phyloP scores from a whole-genome alignment of 768 basidiomycete species.

The Pulveroboletus sp. region DNA sequence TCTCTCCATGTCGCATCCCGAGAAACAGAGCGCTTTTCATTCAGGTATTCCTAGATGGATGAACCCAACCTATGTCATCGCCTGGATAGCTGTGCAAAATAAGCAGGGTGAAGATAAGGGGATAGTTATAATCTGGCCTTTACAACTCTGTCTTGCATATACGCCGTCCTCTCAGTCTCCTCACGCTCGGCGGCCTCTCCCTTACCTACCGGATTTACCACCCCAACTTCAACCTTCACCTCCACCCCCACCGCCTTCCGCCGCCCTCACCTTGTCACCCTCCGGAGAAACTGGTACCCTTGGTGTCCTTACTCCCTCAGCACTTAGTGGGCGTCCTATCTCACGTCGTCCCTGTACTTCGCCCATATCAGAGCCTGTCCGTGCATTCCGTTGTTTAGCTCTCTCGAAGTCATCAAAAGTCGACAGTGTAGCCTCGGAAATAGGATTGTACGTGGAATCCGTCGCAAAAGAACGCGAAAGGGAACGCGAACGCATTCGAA shows the following conservation, averaged over 20 bases:
- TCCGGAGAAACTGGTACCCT: constrained; percentile 3
- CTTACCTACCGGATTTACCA: constrained; percentile 61
- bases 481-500: constrained; percentile 68
- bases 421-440: constrained; percentile 51
- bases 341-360: constrained; percentile 31
- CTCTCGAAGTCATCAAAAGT: constrained; percentile 48
- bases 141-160: constrained; percentile 50
- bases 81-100: constrained; percentile 72
- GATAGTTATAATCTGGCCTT: constrained; percentile 67
- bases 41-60: constrained; percentile 14
- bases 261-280: constrained; percentile 19
- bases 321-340: constrained; percentile 24
- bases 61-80: constrained; percentile 49
- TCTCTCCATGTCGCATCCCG: constrained; percentile 6
- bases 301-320: constrained; percentile 2
- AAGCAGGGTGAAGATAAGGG: constrained; percentile 80
- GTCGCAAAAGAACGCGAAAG: constrained; percentile 72
- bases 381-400: constrained; percentile 48
- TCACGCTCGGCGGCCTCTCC: constrained; percentile 41
- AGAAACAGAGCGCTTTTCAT: constrained; percentile 20
- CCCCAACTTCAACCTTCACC: constrained; percentile 55
- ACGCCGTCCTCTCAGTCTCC: constrained; percentile 32
- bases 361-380: constrained; percentile 36
- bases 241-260: constrained; percentile 35
- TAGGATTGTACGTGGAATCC: constrained; percentile 68